Base-by-base conservation (phyloP, 495 filamentous ascomycete species). In the Corynascus novoguineensis region DNA sequence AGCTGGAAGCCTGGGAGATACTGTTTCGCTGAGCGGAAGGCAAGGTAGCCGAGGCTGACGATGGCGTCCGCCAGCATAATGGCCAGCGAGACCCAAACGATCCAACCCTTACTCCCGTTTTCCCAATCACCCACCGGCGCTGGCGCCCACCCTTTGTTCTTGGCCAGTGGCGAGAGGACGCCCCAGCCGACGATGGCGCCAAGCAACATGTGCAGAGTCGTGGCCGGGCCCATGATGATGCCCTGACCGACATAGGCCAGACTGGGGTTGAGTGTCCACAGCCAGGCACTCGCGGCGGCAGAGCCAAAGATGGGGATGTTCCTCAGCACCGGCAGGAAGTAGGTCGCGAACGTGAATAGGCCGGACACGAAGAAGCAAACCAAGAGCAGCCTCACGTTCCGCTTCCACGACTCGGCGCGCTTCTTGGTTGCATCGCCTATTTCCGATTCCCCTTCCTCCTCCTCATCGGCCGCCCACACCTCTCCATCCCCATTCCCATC, bases 31-130 rank as follows among this genome's bases (percentile, higher is more conserved):
- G 67, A 68, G 27, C 81, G 83, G 10, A 86, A 54, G 6, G 90
- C 77, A 24, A 99, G 77, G 75, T 89, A 91, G 5, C 88, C 84
- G 19, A 99, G 79, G 61, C 88, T 96, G 51, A 97, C 80, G 4
- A 97, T 74, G 2, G 92, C 88, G 71, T 99, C 93, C 8, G 89
- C 86, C 59, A 99, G 81, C 93, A 99, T 99, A 59, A 99, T 95
- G 1, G 93, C 90, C 29, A 99, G 71, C 55, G 88, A 92, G 1
- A 92, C 75, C 93, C 93, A 99, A 0, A 97, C 88, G 56, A 99
- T 96, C 93, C 93, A 99, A 21, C 92, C 93, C 75, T 97, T 96
- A 66, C 87, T 93, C 7, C 93, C 93, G 31, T 75, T 81, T 54
- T 86, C 85, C 95, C 95, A 99, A 66, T 93, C 88, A 25, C 83